Base-by-base conservation (phyloP, 768 basidiomycete species). In the Phlegmacium glaucopus region DNA sequence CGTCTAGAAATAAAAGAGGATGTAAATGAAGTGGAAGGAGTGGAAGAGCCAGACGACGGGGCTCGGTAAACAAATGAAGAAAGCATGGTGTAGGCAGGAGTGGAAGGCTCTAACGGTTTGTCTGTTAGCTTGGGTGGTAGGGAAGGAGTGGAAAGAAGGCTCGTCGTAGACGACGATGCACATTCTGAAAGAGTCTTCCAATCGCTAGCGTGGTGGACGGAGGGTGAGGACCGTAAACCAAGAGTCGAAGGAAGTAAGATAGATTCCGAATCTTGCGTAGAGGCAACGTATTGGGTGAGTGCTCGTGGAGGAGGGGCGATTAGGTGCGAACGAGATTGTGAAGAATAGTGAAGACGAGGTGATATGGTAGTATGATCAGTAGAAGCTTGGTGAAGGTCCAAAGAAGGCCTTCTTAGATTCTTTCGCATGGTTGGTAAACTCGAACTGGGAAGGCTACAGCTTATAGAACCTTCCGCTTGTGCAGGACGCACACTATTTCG, bases 301-400 rank as follows among this genome's bases (percentile, higher is more conserved):
- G 89, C 86, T 32, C 87, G 76, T 1, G 89, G 87, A 8, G 89
- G 75, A 22, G 82, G 85, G 0, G 87, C 67, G 44, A 90, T 66
- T 26, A 88, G 74, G 39, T 75, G 63, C 35, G 72, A 71, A 18
- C 83, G 77, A 37, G 72, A 69, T 44, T 76, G 76, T 39, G 66
- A 68, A 1, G 79, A 78, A 32, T 79, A 74, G 44, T 72, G 74
- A 15, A 87, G 65, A 16, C 78, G 72, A 11, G 78, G 68, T 12
- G 61, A 56, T 28, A 50, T 40, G 7, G 51, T 46, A 11, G 45
- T 45, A 8, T 22, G 22, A 22, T 22, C 22, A 22, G 22, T 56
- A 42, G 50, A 54, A 26, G 52, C 62, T 45, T 53, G 52, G 22
- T 49, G 66, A 42, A 67, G 60, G 48, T 66, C 78, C 59, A 79